Percentiles rank a stretch among this genome's conserved stretches.
These are phyloP conservation scores for Globisporangium cederbergense DNA, from an alignment of 352 stramenopile species.

Conservation along the genomic window DNA sequence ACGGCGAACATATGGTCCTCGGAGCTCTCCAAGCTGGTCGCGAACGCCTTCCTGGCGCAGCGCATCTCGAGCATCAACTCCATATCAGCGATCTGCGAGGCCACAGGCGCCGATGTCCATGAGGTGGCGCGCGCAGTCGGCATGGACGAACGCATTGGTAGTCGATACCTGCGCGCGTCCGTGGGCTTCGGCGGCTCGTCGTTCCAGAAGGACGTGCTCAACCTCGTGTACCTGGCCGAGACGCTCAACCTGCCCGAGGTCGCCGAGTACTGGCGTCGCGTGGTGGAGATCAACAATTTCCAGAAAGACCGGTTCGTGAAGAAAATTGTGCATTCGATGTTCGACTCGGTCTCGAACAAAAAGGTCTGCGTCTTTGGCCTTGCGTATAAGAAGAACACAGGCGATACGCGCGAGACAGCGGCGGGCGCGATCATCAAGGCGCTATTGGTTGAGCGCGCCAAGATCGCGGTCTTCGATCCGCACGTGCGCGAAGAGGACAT, in stretches of 20 bases:
- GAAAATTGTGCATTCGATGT: constrained; percentile 98
- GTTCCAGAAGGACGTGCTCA: constrained; percentile 99
- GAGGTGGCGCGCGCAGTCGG: constrained; percentile 97
- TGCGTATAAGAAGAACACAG: constrained; percentile 99
- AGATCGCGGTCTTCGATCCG: constrained; percentile 97
- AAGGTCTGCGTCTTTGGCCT: constrained; percentile 99
- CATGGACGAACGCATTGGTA: constrained; percentile 97
- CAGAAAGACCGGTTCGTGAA: constrained; percentile 99
- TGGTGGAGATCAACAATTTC: constrained; percentile 99
- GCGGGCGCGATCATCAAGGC: constrained; percentile 97
- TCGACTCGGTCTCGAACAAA: constrained; percentile 99
- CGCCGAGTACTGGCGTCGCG: constrained; percentile 98
- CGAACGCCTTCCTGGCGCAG: constrained; percentile 99
- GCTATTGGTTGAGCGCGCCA: constrained; percentile 94
- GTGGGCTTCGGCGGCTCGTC: constrained; percentile 99
- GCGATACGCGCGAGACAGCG: constrained; percentile 98
- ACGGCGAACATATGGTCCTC: constrained; percentile 99
- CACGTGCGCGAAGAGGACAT: constrained; percentile 97
- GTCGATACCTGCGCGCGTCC: constrained; percentile 97
- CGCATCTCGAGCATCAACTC: constrained; percentile 99
- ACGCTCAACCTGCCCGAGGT: constrained; percentile 97
- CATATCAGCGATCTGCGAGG: constrained; percentile 99
- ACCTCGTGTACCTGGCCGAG: constrained; percentile 99
- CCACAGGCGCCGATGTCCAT: constrained; percentile 96
- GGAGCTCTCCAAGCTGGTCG: constrained; percentile 99